A percentile compares a stretch with the other conserved stretches of the same genome.
Evolutionary conservation across 202 grass and related monocot genomes (phyloP).

Genomic region (Musa balbisiana): DNA sequence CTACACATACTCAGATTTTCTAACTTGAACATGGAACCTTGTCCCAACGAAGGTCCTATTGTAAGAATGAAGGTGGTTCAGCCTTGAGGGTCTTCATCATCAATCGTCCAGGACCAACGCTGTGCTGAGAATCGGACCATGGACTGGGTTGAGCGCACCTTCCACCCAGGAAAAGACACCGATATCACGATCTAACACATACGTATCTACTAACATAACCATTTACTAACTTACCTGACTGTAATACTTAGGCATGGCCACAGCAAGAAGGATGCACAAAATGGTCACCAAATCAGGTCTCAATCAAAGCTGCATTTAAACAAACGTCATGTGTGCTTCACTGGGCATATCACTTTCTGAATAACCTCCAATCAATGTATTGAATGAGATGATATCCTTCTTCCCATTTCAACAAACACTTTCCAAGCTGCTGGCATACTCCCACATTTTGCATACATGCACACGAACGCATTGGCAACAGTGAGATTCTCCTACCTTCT

Average conservation of each 20-base stretch:
- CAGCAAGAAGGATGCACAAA: constrained; percentile 67
- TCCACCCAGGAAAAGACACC: too few relatives aligned
- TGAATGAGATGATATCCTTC: constrained; percentile 82
- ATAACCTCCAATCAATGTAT: constrained; percentile 75
- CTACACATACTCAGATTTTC: too few relatives aligned
- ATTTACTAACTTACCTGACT: constrained; percentile 43
- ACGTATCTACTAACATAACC: constrained; percentile 56
- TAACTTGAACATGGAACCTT: too few relatives aligned
- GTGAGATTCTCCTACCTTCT: constrained; percentile 30
- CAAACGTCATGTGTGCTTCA: constrained; percentile 55
- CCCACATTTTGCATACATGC: constrained; percentile 72
- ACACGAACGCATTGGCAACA: constrained; percentile 62
- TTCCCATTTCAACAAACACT: constrained; percentile 34
- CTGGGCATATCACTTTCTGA: constrained; percentile 51
- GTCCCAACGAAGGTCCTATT: too few relatives aligned
- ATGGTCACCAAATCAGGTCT: constrained; percentile 73
- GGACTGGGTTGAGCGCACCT: too few relatives aligned
- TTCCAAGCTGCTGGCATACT: constrained; percentile 49
- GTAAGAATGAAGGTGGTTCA: too few relatives aligned
- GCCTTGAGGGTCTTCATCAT: too few relatives aligned
- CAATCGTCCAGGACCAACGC: too few relatives aligned
- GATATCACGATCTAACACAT: constrained; percentile 1
- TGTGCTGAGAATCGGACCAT: too few relatives aligned
- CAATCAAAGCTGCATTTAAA: constrained; percentile 41
- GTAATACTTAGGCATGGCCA: constrained; percentile 48